These are phyloP conservation scores for Phytophthora ramorum DNA, from an alignment of 352 stramenopile species.

Conservation along the genomic window DNA sequence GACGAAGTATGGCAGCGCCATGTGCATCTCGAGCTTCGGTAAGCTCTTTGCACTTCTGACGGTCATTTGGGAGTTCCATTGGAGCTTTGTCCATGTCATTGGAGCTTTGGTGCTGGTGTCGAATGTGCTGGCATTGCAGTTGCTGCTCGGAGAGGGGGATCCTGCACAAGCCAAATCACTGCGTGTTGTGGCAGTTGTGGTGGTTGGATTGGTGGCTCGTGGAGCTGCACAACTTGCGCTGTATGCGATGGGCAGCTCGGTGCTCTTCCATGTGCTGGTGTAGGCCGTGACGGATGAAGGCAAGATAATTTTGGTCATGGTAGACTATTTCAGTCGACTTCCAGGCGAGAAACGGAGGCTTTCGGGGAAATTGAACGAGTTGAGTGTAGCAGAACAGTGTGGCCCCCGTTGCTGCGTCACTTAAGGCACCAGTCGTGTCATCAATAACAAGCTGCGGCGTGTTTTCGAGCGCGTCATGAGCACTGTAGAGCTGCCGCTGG, in stretches of 20 bases:
- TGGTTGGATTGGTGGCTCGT: conserved; percentile 45
- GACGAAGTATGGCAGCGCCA: conserved; percentile 58
- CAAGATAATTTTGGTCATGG: conserved; percentile 22
- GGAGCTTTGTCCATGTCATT: conserved; percentile 87
- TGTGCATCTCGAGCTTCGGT: conserved; percentile 85
- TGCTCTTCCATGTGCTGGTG: conserved; percentile 79
- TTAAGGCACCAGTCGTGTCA: conserved; percentile 11
- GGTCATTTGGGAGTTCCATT: conserved; percentile 89
- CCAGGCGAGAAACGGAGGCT: conserved; percentile 23
- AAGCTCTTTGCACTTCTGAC: conserved; percentile 87
- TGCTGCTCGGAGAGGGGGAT: conserved; percentile 65
- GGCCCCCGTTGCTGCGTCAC: not conserved
- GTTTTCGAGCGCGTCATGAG: conserved; percentile 42
- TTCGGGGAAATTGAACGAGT: not conserved
- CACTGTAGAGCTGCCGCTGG: conserved; percentile 57
- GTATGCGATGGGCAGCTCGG: conserved; percentile 75
- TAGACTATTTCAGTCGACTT: conserved; percentile 34
- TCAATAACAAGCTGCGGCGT: conserved; percentile 23
- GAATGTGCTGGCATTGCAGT: conserved; percentile 74
- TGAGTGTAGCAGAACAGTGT: conserved; percentile 5
- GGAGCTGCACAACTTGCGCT: conserved; percentile 58
- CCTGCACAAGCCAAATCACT: conserved; percentile 39
- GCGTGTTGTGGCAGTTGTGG: conserved; percentile 51
- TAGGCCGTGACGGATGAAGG: conserved; percentile 22
- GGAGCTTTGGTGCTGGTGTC: conserved; percentile 75